Conservation (phyloP, 139 green algal species). For the Ulvella scutata region DNA sequence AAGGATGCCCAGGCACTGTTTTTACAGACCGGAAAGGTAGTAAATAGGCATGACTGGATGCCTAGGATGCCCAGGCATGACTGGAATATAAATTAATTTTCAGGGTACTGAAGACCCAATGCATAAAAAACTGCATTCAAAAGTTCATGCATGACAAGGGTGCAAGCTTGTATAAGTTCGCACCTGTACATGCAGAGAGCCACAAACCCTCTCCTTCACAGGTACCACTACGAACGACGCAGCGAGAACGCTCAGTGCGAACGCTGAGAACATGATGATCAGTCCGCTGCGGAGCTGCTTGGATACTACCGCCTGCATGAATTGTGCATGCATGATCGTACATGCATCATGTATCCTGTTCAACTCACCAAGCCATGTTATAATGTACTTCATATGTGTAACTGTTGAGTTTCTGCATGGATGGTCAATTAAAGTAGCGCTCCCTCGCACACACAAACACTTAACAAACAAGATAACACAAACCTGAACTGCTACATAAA, state of each 20-base stretch:
- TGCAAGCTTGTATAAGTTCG: background rate
- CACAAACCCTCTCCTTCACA: background rate
- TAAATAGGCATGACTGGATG: too few species aligned
- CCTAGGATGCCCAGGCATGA: too few species aligned
- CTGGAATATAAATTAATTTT: too few species aligned
- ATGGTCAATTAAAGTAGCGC: background rate
- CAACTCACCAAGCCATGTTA: too few species aligned
- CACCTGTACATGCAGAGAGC: background rate
- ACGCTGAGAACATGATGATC: background rate
- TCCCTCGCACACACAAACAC: background rate
- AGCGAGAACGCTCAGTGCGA: background rate
- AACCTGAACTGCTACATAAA: background rate
- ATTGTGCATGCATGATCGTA: too few species aligned
- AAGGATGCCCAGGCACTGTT: too few species aligned
- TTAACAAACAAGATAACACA: background rate
- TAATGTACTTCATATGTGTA: too few species aligned
- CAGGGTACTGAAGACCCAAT: too few species aligned
- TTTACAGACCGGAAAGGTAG: too few species aligned
- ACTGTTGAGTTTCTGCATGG: too few species aligned
- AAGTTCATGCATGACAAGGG: too few species aligned
- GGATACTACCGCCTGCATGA: background rate
- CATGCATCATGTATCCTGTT: background rate
- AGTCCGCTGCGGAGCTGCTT: background rate
- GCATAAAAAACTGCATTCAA: too few species aligned
- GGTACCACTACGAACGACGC: conserved; percentile 2